A percentile compares a stretch with the other conserved stretches of the same genome.
These are phyloP conservation scores for Candida cerambycidarum DNA, from an alignment of 805 yeast species.

Conservation along the genomic window DNA sequence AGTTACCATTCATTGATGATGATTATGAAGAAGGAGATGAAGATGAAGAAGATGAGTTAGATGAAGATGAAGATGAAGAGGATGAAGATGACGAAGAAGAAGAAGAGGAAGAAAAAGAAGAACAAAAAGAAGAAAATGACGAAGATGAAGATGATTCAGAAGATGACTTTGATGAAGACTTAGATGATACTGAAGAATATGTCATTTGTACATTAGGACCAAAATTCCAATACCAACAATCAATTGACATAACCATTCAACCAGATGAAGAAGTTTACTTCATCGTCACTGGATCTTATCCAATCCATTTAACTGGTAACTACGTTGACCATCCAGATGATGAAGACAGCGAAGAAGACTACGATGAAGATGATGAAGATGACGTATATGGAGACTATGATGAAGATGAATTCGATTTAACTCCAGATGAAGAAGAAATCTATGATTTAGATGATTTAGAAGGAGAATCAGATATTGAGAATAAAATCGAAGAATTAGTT, in stretches of 20 bases:
- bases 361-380: slow-evolving; percentile 43
- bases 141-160: slow-evolving; percentile 45
- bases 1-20: slow-evolving; percentile 43
- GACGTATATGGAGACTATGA: slow-evolving; percentile 47
- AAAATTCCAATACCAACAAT: slow-evolving; percentile 79
- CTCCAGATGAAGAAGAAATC: slow-evolving; percentile 76
- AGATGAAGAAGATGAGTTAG: slow-evolving; percentile 45
- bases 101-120: slow-evolving; percentile 45
- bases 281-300: slow-evolving; percentile 94
- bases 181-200: slow-evolving; percentile 78
- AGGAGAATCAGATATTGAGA: slow-evolving; percentile 68
- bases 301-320: slow-evolving; percentile 91
- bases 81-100: slow-evolving; percentile 26
- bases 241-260: slow-evolving; percentile 82
- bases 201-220: slow-evolving; percentile 91
- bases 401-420: slow-evolving; percentile 61
- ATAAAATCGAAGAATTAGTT: slow-evolving; percentile 71
- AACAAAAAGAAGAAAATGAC: slow-evolving; percentile 28
- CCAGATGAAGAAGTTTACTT: slow-evolving; percentile 94
- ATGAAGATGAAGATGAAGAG: slow-evolving; percentile 36
- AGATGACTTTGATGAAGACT: slow-evolving; percentile 56
- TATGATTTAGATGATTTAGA: slow-evolving; percentile 68
- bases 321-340: slow-evolving; percentile 95
- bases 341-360: slow-evolving; percentile 55
- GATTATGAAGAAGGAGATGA: slow-evolving; percentile 34